Evolutionary conservation across 805 yeast species (phyloP), one percentile per base, ranked within the genome.

Genomic region (Jamesozyma hellenica): DNA sequence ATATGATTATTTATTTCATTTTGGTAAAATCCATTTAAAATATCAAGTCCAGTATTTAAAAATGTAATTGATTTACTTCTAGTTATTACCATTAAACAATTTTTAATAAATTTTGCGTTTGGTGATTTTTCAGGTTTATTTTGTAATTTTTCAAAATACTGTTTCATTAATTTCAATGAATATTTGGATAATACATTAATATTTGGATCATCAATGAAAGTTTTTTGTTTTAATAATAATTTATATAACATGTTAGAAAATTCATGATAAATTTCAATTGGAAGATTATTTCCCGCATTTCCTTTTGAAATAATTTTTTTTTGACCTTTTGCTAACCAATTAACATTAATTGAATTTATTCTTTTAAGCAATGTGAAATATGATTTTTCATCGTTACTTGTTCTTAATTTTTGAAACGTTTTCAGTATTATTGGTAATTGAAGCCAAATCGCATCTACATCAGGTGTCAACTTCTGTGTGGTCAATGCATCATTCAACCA

Each of bases 241-340:
- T 43, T 46, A 36, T 47, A 43, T 12, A 56, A 39, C 61, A 55
- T 54, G 15, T 40, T 44, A 14, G 56, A 45, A 3, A 55, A 30
- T 38, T 53, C 58, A 39, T 52, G 45, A 35, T 47, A 55, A 26
- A 57, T 46, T 40, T 54, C 60, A 11, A 46, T 36, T 7, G 62
- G 62, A 6, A 46, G 14, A 16, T 35, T 18, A 31, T 31, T 31
- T 9, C 15, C 31, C 38, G 4, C 34, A 31, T 16, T 30, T 31
- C 7, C 32, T 28, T 12, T 28, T 28, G 11, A 21, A 8, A 28
- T 28, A 23, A 46, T 38, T n/a, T 8, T 31, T 19, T 40, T 41
- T 3, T 48, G 46, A 7, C 38, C 39, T 16, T 36, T 41, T n/a
- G 49, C 40, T 5, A 52, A 28, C 62, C 62, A 57, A 30, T 33